These are phyloP conservation scores for Entomortierella chlamydospora DNA, from an alignment of 192 early-diverging fungal species.

Conservation along the genomic window DNA sequence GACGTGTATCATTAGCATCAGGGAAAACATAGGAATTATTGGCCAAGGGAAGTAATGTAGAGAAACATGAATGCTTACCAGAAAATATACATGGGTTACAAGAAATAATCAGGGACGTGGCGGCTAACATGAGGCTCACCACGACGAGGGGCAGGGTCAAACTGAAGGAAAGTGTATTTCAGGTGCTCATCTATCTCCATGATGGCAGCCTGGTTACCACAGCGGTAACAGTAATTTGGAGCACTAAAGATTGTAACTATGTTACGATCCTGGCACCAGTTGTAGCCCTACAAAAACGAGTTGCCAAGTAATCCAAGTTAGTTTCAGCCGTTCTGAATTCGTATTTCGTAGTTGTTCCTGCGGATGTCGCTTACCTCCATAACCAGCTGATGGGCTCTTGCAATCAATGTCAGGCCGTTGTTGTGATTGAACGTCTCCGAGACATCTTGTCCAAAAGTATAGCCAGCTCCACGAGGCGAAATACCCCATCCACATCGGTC, in stretches of 20 bases:
- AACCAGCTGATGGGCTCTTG: constrained; percentile 93
- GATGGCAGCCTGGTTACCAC: constrained; percentile 99
- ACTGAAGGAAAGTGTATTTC: constrained; percentile 99
- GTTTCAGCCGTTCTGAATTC: too few species aligned
- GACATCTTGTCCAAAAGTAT: constrained; percentile 91
- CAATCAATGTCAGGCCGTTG: constrained; percentile 95
- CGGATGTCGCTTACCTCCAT: constrained; percentile 72
- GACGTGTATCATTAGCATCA: too few species aligned
- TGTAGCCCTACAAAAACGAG: constrained; percentile 81
- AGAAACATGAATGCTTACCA: neutral
- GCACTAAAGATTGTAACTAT: constrained; percentile 99
- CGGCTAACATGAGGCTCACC: constrained; percentile 99
- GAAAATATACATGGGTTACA: constrained; percentile 64
- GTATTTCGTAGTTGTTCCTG: neutral
- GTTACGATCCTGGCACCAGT: constrained; percentile 98
- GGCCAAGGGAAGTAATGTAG: too few species aligned
- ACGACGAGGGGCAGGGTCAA: constrained; percentile 96
- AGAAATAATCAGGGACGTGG: constrained; percentile 98
- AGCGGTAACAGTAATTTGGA: constrained; percentile 99
- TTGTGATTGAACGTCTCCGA: constrained; percentile 92
- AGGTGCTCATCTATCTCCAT: constrained; percentile 99
- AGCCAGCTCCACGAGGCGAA: constrained; percentile 87
- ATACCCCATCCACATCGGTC: constrained; percentile 91
- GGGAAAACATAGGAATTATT: too few species aligned
- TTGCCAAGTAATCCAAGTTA: neutral